Base-by-base conservation (phyloP, 345 rosid genomes). In the Anacardium occidentale region DNA sequence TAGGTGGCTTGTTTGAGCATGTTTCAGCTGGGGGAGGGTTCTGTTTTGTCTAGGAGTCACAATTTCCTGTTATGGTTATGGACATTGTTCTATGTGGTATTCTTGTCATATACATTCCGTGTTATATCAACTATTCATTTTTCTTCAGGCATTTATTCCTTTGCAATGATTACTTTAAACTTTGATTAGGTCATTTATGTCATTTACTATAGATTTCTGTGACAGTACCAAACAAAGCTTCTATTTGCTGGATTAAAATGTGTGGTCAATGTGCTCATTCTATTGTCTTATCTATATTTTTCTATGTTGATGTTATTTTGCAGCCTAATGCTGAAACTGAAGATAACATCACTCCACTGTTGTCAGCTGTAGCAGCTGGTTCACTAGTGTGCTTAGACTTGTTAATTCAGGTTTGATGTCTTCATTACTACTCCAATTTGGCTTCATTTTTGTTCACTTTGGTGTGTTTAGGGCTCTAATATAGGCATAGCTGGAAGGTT, bases 251-350 rank as follows among this genome's bases (percentile, higher is more conserved):
- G 22, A 34, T 37, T 34, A 14, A 32, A 70, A 26, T 25, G 56
- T 45, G 42, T 13, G 42, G 2, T 12, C 54, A 53, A 22, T 7
- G 15, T 40, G n/a, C 48, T 4, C 21, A 20, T 51, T 59, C 6
- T 66, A 20, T 60, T 74, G 26, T 45, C 34, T 14, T 25, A 53
- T 15, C 20, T 57, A 3, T 65, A 7, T 52, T 60, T 5, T 50
- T 66, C 51, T 12, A 7, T 7, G 25, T 25, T 66, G 40, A 5
- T 20, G 21, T 68, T 76, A 37, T 78, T 81, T 62, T 86, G 83
- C 93, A 94, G 98, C 92, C 93, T 10, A 90, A 94, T 83, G 83
- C 88, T 45, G 97, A 85, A 81, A 94, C 95, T 10, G 97, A 92
- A 79, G 98, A 94, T 81, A 56, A 72, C 77, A 81, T 90, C 74